Evolutionary conservation across 2,329 filamentous ascomycete genomes (phyloP), one percentile per base, ranked within the genome.

Genomic region (Dothidotthia symphoricarpi): DNA sequence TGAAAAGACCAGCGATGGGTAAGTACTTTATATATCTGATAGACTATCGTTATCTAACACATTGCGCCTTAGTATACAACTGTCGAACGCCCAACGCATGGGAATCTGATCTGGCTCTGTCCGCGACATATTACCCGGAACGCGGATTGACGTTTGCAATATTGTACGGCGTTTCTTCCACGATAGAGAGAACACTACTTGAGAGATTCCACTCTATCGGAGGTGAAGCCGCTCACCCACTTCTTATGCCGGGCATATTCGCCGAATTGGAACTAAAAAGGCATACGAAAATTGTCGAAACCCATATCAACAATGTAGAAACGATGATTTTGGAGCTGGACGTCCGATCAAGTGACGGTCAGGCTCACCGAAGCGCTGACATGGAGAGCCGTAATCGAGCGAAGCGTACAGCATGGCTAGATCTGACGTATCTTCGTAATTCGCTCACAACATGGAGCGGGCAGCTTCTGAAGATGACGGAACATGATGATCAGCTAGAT

Each of bases 31-130:
- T 15, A 3, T 16, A 19, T 6, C 6, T 19, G 4, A 28, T 10
- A 6, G 13, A 16, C 4, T 22, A 14, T 19, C 13, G 4, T 12
- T 34, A 17, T 27, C 22, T 41, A 22, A 39, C 34, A 9, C 6
- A 4, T 14, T 26, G 12, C 3, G 5, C 5, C 31, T 35, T 17
- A 55, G 52, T 55, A 1, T 55, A 51, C 30, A 51, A 39, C 30
- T 55, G 47, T 22, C 49, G 52, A 7, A 44, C 49, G 1, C 26
- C 43, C 8, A 49, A 53, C 13, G 36, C 49, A 12, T 55, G 52
- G 52, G 28, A 25, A 2, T 31, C 9, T 11, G 52, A 55, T 36
- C 19, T 51, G 10, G 52, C 49, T 13, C 13, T 55, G 12, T 43
- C 49, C 9, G 32, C 34, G 8, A 55, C 52, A 9, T 31, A 53